A percentile compares a stretch with the other conserved stretches of the same genome.
Conservation (phyloP, 768 basidiomycete species). For the Auriscalpium microsporum region DNA sequence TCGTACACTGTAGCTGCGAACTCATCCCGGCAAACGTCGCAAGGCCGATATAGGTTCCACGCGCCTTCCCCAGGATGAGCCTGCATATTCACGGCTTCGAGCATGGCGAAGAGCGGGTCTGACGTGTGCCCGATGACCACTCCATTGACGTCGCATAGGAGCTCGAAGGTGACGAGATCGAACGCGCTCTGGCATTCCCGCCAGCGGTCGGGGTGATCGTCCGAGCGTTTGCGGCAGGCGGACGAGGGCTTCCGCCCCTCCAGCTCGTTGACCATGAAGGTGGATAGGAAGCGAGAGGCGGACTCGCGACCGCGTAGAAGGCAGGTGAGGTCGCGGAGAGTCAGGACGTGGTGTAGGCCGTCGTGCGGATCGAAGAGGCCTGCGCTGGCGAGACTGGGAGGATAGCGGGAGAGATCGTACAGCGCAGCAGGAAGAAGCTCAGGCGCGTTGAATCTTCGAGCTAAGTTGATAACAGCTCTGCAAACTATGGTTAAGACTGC, state of each 20-base stretch:
- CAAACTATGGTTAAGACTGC: background rate
- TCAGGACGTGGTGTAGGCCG: slow-evolving; percentile 31
- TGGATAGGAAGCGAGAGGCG: slow-evolving; percentile 64
- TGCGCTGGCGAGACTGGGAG: slow-evolving; percentile 50
- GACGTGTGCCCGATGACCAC: slow-evolving; percentile 9
- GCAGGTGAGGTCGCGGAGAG: slow-evolving; percentile 46
- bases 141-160: slow-evolving; percentile 14
- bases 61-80: slow-evolving; percentile 3
- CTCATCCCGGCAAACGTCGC: slow-evolving; percentile 11
- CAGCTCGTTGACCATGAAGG: slow-evolving; percentile 66
- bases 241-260: slow-evolving; percentile 51
- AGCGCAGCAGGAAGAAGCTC: slow-evolving; percentile 68
- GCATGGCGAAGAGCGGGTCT: slow-evolving; percentile 16
- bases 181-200: slow-evolving; percentile 12
- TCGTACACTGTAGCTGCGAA: slow-evolving; percentile 6
- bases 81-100: slow-evolving; percentile 10
- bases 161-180: slow-evolving; percentile 11
- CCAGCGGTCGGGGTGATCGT: slow-evolving; percentile 1
- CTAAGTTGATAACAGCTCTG: slow-evolving; percentile 62
- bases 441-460: slow-evolving; percentile 43
- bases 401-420: slow-evolving; percentile 68
- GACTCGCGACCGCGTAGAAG: slow-evolving; percentile 66
- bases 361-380: slow-evolving; percentile 36
- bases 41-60: slow-evolving; percentile 6
- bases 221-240: slow-evolving; percentile 12